These are phyloP conservation scores for Komagataella ulmi DNA, from an alignment of 805 yeast genomes.

Conservation along the genomic window DNA sequence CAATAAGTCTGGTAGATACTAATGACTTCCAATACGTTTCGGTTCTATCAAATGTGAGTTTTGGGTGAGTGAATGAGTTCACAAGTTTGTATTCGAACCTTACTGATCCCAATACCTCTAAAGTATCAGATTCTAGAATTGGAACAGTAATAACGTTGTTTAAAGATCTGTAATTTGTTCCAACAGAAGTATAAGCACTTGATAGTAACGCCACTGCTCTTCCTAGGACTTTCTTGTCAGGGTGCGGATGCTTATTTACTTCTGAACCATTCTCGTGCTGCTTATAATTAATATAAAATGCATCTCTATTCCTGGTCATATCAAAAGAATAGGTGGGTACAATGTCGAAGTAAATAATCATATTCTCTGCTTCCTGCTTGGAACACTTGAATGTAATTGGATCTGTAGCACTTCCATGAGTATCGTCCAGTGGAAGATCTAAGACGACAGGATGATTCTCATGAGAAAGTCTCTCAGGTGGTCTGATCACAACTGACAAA, in stretches of 20 bases:
- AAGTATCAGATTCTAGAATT: constrained; percentile 53
- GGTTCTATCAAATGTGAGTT: constrained; percentile 49
- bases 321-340: constrained; percentile 73
- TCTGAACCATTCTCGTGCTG: constrained; percentile 1
- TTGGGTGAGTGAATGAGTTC: constrained; percentile 59
- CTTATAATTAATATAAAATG: constrained; percentile 4
- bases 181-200: constrained; percentile 51
- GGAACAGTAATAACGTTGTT: constrained; percentile 60
- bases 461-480: constrained; percentile 17
- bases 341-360: constrained; percentile 64
- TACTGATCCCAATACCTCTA: constrained; percentile 67
- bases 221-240: constrained; percentile 40
- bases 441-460: constrained; percentile 31
- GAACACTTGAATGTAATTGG: constrained; percentile 62
- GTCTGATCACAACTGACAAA: constrained; percentile 53
- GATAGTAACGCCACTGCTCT: constrained; percentile 70
- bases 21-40: constrained; percentile 87
- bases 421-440: constrained; percentile 79
- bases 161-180: constrained; percentile 52
- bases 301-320: constrained; percentile 7
- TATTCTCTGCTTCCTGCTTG: constrained; percentile 33
- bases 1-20: constrained; percentile 82
- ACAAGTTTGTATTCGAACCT: constrained; percentile 65
- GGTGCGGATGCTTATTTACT: constrained; percentile 9
- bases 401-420: constrained; percentile 50